These are phyloP conservation scores for Margaritispora aquatica DNA, from an alignment of 495 filamentous ascomycete genomes.

Conservation along the genomic window DNA sequence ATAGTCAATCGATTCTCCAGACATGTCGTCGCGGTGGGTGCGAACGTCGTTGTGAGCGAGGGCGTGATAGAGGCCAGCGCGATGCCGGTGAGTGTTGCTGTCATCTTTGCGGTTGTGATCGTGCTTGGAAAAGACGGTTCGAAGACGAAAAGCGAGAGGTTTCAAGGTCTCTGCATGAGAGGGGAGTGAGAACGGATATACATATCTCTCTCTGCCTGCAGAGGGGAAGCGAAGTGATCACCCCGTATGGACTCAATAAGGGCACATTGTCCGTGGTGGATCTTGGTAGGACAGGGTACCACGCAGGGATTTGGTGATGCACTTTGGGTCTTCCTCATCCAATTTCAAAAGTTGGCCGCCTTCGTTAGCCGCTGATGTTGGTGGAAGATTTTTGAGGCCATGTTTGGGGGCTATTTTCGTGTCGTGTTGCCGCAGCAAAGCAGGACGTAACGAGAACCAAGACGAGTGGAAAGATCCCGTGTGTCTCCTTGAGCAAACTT, in stretches of 20 bases:
- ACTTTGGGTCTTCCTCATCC: no score
- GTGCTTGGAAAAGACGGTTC: not conserved
- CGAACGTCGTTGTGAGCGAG: constrained; percentile 23
- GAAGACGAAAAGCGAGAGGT: not conserved
- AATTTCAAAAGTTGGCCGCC: not conserved
- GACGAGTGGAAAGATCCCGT: no score
- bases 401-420: not conserved
- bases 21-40: constrained; percentile 22
- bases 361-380: not conserved
- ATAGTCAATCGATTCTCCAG: constrained; percentile 18
- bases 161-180: not conserved
- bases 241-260: not conserved
- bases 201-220: not conserved
- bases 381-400: not conserved
- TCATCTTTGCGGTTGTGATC: not conserved
- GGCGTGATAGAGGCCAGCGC: constrained; percentile 3
- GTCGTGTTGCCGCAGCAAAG: no score
- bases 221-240: not conserved
- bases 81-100: not conserved
- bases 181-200: not conserved
- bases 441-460: no score
- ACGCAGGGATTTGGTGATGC: no score
- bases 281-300: not conserved
- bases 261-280: not conserved
- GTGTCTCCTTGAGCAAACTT: no score